These are phyloP conservation scores for Rhizopogon vesiculosus DNA, from an alignment of 768 basidiomycete genomes.

Conservation along the genomic window DNA sequence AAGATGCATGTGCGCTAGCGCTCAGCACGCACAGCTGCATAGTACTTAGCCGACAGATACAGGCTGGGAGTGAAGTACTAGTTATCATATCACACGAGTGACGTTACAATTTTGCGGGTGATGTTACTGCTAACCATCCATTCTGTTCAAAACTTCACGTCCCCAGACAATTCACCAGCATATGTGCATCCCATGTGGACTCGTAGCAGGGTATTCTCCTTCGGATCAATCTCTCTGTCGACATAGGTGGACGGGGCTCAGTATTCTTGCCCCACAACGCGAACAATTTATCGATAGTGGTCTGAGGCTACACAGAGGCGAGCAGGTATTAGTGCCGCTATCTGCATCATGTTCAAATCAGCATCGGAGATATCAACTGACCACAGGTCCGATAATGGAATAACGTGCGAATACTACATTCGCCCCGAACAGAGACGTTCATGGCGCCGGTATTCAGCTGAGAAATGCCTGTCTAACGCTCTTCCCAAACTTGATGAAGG, in stretches of 20 bases:
- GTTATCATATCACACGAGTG: too few species aligned
- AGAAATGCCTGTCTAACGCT: slow-evolving; percentile 7
- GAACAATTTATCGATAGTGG: slow-evolving; percentile 7
- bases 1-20: too few species aligned
- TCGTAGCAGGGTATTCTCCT: neutral
- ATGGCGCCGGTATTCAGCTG: neutral
- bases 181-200: neutral
- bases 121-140: neutral
- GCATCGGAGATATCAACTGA: slow-evolving; percentile 25
- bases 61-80: neutral
- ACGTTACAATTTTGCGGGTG: too few species aligned
- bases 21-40: too few species aligned
- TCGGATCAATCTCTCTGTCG: neutral
- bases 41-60: too few species aligned
- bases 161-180: neutral
- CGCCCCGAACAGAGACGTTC: neutral
- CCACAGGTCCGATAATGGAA: slow-evolving; percentile 26
- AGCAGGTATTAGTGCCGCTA: slow-evolving; percentile 20
- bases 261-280: slow-evolving; percentile 16
- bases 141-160: neutral
- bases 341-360: slow-evolving; percentile 18
- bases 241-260: slow-evolving; percentile 5
- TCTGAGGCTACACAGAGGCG: neutral
- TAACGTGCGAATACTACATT: slow-evolving; percentile 11
- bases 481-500: slow-evolving; percentile 3